Evolutionary conservation across 1,139 yeast species (phyloP).

Genomic region (Geotrichum candidum): DNA sequence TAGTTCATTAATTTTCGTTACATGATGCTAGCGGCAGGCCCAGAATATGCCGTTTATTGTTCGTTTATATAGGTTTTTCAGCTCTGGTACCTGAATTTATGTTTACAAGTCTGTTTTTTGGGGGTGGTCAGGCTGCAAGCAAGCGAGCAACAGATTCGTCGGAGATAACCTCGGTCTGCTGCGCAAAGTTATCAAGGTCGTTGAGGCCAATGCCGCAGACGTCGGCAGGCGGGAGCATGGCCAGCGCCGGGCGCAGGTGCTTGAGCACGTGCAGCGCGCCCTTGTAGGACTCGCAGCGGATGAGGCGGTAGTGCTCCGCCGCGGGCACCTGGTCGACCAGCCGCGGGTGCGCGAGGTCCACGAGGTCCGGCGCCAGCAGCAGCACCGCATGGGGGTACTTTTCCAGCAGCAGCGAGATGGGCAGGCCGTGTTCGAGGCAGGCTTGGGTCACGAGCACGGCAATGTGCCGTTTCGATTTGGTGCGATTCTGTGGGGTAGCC

Average conservation of each 20-base stretch:
- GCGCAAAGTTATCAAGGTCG: conserved; percentile 26
- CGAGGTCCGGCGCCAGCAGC: conserved; percentile 25
- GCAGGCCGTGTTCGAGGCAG: conserved; percentile 25
- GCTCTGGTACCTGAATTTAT: background rate
- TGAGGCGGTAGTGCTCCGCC: conserved; percentile 25
- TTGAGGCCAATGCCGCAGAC: conserved; percentile 19
- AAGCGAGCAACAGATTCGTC: conserved; percentile 17
- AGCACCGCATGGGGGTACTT: conserved; percentile 27
- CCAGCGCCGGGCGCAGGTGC: conserved; percentile 30
- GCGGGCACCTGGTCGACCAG: conserved; percentile 23
- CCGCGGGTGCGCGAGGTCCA: conserved; percentile 18
- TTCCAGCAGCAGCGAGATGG: conserved; percentile 22
- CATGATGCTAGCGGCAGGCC: background rate
- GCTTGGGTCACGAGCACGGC: conserved; percentile 23
- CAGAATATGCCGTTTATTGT: background rate
- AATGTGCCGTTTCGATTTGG: conserved; percentile 15
- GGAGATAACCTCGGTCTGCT: conserved; percentile 19
- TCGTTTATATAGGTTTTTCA: background rate
- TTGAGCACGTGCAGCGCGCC: conserved; percentile 32
- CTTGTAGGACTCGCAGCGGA: conserved; percentile 31
- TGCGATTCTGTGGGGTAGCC: background rate
- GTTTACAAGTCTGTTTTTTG: background rate
- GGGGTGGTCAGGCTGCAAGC: conserved; percentile 13
- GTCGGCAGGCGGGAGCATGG: conserved; percentile 25
- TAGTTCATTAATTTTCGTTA: background rate